Base-by-base conservation (phyloP, 1,284 basidiomycete species). In the Thecaphora frezii region DNA sequence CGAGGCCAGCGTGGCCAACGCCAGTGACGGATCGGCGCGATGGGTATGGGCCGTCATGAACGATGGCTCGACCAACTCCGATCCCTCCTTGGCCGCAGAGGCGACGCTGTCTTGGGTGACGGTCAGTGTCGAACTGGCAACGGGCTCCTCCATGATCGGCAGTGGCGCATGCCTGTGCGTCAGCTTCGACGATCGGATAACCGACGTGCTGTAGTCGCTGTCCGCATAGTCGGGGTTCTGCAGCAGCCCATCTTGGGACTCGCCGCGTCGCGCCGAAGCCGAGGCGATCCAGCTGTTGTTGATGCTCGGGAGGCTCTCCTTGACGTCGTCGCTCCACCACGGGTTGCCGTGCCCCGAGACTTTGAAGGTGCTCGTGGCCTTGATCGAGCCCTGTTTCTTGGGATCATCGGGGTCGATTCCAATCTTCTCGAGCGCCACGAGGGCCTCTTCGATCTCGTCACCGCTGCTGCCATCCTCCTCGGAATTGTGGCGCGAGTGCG, bases 291-390 rank as follows among this genome's bases (percentile, higher is more conserved):
- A 71, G 50, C 63, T 67, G 26, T 51, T 51, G 25, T 56, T 65
- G 54, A 73, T 65, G 50, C 71, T 73, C 10, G 69, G 66, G 25
- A 73, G 50, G 24, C 50, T 54, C 2, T 60, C 58, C 14, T 58
- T 24, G 5, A 50, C 48, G 22, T 71, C 69, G 22, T 74, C 69
- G 50, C 59, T 64, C 73, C 71, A 74, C 73, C 73, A 75, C 1
- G 73, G 73, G 43, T 75, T 75, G 39, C 73, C 73, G 46, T 75
- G 67, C 24, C 73, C 73, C 14, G 69, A 41, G 28, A 69, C 69
- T 53, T 75, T 75, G 66, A 71, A 66, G 8, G 73, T 73, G 58
- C 60, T 64, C 13, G 52, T 48, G 18, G 48, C 51, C 41, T 69
- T 58, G 54, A 64, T 58, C 21, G 59, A 57, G 3, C 61, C 61